These are phyloP conservation scores for Heterobasidion occidentale DNA, from an alignment of 1,284 basidiomycete genomes.

Conservation along the genomic window DNA sequence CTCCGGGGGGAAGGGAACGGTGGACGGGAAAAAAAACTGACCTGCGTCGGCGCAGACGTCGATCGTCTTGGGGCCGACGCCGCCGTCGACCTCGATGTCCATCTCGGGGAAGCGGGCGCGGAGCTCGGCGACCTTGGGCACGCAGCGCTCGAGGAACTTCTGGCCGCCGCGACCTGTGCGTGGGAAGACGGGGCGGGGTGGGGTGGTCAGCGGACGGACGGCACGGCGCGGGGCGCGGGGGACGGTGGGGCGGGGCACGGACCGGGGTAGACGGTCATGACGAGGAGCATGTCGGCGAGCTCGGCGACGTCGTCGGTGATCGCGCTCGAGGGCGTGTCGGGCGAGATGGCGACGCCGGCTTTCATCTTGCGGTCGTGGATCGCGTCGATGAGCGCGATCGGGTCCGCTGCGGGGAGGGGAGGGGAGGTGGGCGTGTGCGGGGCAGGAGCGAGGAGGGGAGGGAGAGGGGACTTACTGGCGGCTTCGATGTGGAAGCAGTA, in stretches of 20 bases:
- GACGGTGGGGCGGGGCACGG: slow-evolving; percentile 7
- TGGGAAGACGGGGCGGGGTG: neutral
- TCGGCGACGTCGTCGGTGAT: slow-evolving; percentile 80
- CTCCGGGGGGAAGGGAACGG: neutral
- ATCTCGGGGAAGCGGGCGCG: slow-evolving; percentile 85
- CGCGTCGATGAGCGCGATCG: slow-evolving; percentile 63
- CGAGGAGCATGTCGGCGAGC: slow-evolving; percentile 87
- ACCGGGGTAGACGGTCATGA: slow-evolving; percentile 97
- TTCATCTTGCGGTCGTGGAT: slow-evolving; percentile 80
- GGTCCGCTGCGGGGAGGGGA: slow-evolving; percentile 47
- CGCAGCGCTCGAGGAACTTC: slow-evolving; percentile 91
- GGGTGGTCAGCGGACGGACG: too few species aligned
- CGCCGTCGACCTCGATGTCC: slow-evolving; percentile 97
- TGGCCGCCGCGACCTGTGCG: slow-evolving; percentile 82
- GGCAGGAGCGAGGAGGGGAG: neutral
- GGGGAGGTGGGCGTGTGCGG: neutral
- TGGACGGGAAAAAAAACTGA: slow-evolving; percentile 27
- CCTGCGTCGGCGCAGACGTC: slow-evolving; percentile 88
- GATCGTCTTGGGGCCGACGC: slow-evolving; percentile 89
- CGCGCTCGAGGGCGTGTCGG: slow-evolving; percentile 79
- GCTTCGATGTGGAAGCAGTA: slow-evolving; percentile 99
- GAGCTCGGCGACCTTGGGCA: slow-evolving; percentile 90
- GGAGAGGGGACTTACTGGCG: slow-evolving; percentile 50
- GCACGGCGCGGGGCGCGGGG: neutral
- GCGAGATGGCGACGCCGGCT: slow-evolving; percentile 91